Percentiles rank a stretch among this genome's conserved stretches.
These are phyloP conservation scores for Monilinia fructigena DNA, from an alignment of 2,329 filamentous ascomycete genomes.

Conservation along the genomic window DNA sequence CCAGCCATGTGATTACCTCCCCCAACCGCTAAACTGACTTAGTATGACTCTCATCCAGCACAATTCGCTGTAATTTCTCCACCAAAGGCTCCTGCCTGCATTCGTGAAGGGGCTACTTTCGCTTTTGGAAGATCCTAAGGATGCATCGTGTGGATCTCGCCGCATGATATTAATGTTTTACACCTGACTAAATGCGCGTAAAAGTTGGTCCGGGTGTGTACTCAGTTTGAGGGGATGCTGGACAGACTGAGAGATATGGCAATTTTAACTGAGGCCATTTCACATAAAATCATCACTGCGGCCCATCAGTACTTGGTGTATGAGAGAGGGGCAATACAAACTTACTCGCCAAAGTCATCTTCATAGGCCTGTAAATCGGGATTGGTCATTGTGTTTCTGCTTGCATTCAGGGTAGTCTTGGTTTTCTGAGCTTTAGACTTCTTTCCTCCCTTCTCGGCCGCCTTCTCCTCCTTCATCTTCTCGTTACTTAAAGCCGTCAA, in stretches of 20 bases:
- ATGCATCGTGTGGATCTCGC: background rate
- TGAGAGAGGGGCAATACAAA: slow-evolving; percentile 35
- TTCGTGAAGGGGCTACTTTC: background rate
- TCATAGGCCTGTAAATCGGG: slow-evolving; percentile 78
- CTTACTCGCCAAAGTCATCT: slow-evolving; percentile 84
- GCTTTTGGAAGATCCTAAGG: background rate
- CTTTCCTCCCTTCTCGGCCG: slow-evolving; percentile 89
- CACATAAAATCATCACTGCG: slow-evolving; percentile 71
- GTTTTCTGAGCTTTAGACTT: slow-evolving; percentile 97
- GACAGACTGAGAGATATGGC: slow-evolving; percentile 13
- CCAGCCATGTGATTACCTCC: background rate
- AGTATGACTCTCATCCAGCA: background rate
- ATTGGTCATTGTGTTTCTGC: slow-evolving; percentile 52
- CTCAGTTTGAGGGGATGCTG: background rate
- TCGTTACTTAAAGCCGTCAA: slow-evolving; percentile 92
- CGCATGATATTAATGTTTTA: background rate
- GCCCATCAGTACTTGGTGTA: slow-evolving; percentile 29
- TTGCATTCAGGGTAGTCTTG: slow-evolving; percentile 77
- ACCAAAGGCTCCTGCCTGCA: background rate
- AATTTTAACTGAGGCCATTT: slow-evolving; percentile 40
- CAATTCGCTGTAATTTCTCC: background rate
- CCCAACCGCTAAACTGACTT: background rate
- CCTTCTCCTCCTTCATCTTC: slow-evolving; percentile 98
- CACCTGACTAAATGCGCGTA: background rate
- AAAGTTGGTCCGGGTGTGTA: background rate